These are phyloP conservation scores for Diplodia corticola DNA, from an alignment of 2,329 filamentous ascomycete species.

Conservation along the genomic window DNA sequence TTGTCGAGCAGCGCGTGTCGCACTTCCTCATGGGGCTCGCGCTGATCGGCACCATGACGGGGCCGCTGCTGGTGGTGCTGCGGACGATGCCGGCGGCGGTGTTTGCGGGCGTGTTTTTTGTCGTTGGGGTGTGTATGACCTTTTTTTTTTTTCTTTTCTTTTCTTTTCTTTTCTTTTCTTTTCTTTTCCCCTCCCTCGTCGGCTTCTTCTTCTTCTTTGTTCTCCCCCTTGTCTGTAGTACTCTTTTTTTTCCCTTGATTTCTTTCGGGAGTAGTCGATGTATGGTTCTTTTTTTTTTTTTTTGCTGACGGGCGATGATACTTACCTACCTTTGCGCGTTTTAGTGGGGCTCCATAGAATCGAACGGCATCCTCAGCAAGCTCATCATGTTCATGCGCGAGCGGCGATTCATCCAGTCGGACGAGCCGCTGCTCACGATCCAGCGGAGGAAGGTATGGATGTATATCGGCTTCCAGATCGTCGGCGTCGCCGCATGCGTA, in stretches of 20 bases:
- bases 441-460: conserved; percentile 47
- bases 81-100: conserved; percentile 54
- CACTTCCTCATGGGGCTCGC: conserved; percentile 58
- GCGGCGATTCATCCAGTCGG: conserved; percentile 48
- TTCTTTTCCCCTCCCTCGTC: neutral
- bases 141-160: too few relatives aligned
- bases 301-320: conserved; percentile 16
- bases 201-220: neutral
- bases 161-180: neutral
- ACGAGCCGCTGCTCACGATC: conserved; percentile 48
- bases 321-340: neutral
- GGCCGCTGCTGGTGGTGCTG: conserved; percentile 51
- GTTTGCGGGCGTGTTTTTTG: conserved; percentile 57
- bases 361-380: conserved; percentile 53
- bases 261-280: too few relatives aligned
- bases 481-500: conserved; percentile 52
- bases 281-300: too few relatives aligned
- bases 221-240: too few relatives aligned
- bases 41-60: conserved; percentile 56
- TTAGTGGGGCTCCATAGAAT: conserved; percentile 45
- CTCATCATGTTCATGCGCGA: conserved; percentile 51
- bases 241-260: too few relatives aligned
- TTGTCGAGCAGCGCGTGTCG: conserved; percentile 55
- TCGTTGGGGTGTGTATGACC: conserved; percentile 49
- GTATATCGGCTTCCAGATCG: conserved; percentile 52